phyloP scores from a whole-genome alignment of 164 flowering plant species.

The Echeveria elegans region DNA sequence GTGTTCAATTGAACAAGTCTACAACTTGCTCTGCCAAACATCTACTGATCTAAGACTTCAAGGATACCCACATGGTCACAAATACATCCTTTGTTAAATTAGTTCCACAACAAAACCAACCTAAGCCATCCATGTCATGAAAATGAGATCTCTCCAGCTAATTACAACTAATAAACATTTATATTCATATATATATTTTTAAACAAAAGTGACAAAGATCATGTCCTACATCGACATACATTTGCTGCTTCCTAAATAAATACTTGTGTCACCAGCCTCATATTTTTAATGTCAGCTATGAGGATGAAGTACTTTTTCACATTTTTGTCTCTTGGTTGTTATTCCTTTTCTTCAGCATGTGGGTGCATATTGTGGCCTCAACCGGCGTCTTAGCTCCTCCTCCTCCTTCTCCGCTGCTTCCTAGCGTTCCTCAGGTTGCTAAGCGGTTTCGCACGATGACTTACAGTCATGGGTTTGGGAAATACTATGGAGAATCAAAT shows the following conservation, averaged over 20 bases:
- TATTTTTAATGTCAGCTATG: not conserved
- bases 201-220: not conserved
- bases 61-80: not conserved
- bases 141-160: constrained; percentile 1
- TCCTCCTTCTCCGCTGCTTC: constrained; percentile 16
- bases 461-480: constrained; percentile 21
- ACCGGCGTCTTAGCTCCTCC: not conserved
- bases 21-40: too few species aligned
- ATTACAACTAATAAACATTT: not conserved
- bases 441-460: constrained; percentile 28
- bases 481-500: constrained; percentile 32
- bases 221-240: not conserved
- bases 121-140: constrained; percentile 1
- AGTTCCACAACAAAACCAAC: constrained; percentile 4
- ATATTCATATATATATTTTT: not conserved
- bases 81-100: not conserved
- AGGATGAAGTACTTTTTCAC: not conserved
- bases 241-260: constrained; percentile 4
- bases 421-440: constrained; percentile 32
- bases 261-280: not conserved
- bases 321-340: constrained; percentile 1
- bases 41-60: too few species aligned
- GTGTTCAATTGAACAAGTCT: too few species aligned
- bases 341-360: constrained; percentile 4
- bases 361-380: not conserved